Conservation (phyloP, 345 rosid genomes). For the Noccaea bulbosa region DNA sequence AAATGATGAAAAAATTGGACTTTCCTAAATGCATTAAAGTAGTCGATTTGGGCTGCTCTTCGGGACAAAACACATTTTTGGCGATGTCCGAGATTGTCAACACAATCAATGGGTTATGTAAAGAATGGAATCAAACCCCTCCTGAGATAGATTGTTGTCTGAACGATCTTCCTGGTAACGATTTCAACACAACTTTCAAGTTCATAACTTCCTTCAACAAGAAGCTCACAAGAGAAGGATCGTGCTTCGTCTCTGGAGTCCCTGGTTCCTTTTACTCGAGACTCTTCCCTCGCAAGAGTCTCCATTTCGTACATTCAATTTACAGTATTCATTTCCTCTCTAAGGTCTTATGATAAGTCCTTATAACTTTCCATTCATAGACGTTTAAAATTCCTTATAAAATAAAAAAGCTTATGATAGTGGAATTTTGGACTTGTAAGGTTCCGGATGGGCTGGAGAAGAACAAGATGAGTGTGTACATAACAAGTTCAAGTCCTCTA, state of each 20-base stretch:
- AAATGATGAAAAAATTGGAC: conserved; percentile 3
- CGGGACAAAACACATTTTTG: conserved; percentile 51
- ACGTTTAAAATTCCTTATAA: neutral
- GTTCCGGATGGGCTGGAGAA: conserved; percentile 41
- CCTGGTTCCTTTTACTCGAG: conserved; percentile 55
- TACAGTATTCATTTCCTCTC: conserved; percentile 52
- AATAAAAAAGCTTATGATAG: neutral
- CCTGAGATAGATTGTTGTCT: conserved; percentile 45
- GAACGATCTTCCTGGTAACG: conserved; percentile 53
- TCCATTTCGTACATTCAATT: conserved; percentile 50
- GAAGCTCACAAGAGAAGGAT: conserved; percentile 14
- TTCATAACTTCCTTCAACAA: conserved; percentile 25
- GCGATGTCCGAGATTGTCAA: conserved; percentile 28
- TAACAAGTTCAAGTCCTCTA: conserved; percentile 47
- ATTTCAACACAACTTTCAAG: conserved; percentile 47
- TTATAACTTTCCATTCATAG: neutral
- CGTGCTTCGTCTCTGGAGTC: conserved; percentile 44
- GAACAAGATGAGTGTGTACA: conserved; percentile 36
- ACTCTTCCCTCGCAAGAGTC: conserved; percentile 45
- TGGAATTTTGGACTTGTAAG: conserved; percentile 7
- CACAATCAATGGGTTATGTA: conserved; percentile 13
- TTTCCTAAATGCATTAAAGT: conserved; percentile 31
- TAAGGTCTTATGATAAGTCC: conserved; percentile 32
- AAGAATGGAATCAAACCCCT: conserved; percentile 1
- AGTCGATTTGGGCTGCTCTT: conserved; percentile 55